Base-by-base conservation (phyloP, 2,329 filamentous ascomycete genomes). In the Raffaelea deltoideospora region DNA sequence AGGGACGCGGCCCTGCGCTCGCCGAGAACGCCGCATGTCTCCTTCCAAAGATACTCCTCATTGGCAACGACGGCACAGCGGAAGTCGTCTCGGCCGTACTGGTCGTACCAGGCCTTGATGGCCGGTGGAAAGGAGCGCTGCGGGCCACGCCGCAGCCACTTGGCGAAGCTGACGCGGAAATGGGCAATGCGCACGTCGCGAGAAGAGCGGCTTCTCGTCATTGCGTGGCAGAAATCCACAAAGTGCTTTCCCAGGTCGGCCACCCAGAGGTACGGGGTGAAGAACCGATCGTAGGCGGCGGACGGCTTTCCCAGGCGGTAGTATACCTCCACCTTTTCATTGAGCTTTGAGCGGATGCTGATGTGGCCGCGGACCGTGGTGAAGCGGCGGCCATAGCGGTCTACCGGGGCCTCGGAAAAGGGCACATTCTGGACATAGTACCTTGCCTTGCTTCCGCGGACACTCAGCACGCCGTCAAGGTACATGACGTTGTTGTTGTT, bases 181-280 rank as follows among this genome's bases (percentile, higher is more conserved):
- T 73, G 56, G 37, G 0, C 86, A 58, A 0, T 55, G 53, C 2
- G 79, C 64, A 44, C 34, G 10, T 32, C 35, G 2, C 48, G 49
- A 0, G n/a, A n/a, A n/a, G n/a, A n/a, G 45, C 47, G 0, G 46
- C 34, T 11, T 43, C 42, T 9, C 15, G 52, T 44, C 40, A 60
- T 53, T 10, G 50, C 34, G 3, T 55, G 51, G 33, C 80, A 59
- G 44, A 69, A 90, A 42, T 86, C 78, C 1, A 86, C 63, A 19
- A 80, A 66, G 46, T 85, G 74, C 48, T 87, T 88, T 0, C 69
- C 64, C 1, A 90, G 58, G 36, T 79, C 66, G 0, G 73, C 77
- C 1, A 87, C 54, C 81, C 81, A 90, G 27, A 76, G 41, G 42
- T 85, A 88, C 0, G 71, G 64, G 0, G 55, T 34, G 40, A 76